Evolutionary conservation across 345 rosid genomes (phyloP).

Genomic region (Brassica rapa): DNA sequence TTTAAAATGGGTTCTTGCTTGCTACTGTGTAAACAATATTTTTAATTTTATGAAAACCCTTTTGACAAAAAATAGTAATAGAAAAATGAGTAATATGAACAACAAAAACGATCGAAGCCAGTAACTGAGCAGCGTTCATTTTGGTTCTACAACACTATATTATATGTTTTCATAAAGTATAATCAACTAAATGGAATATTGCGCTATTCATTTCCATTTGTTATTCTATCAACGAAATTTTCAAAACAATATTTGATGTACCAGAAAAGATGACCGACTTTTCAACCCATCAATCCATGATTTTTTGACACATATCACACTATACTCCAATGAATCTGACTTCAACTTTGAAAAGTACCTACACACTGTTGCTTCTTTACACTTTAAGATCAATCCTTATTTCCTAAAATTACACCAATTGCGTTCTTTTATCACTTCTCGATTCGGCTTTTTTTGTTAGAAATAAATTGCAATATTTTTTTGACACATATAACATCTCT

Average conservation of each 20-base stretch:
- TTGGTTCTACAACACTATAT: background rate
- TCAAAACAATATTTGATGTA: background rate
- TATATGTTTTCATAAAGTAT: background rate
- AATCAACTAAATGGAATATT: background rate
- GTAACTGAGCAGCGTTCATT: background rate
- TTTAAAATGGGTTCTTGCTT: no score
- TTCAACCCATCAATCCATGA: conserved; percentile 2
- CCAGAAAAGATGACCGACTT: background rate
- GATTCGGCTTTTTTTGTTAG: conserved; percentile 3
- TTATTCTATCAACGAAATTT: background rate
- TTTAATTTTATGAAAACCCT: no score
- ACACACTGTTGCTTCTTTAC: conserved; percentile 1
- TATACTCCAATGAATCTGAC: conserved; percentile 6
- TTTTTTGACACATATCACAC: conserved; percentile 15
- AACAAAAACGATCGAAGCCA: background rate
- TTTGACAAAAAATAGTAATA: no score
- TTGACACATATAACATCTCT: background rate
- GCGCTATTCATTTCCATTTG: background rate
- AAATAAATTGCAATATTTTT: background rate
- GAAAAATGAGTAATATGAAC: background rate
- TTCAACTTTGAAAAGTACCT: conserved; percentile 2
- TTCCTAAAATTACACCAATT: conserved; percentile 16
- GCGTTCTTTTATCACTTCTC: conserved; percentile 7
- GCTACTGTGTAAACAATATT: no score
- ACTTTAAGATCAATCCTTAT: background rate